Base-by-base conservation (phyloP, 495 filamentous ascomycete species). In the Trichoderma parareesei region DNA sequence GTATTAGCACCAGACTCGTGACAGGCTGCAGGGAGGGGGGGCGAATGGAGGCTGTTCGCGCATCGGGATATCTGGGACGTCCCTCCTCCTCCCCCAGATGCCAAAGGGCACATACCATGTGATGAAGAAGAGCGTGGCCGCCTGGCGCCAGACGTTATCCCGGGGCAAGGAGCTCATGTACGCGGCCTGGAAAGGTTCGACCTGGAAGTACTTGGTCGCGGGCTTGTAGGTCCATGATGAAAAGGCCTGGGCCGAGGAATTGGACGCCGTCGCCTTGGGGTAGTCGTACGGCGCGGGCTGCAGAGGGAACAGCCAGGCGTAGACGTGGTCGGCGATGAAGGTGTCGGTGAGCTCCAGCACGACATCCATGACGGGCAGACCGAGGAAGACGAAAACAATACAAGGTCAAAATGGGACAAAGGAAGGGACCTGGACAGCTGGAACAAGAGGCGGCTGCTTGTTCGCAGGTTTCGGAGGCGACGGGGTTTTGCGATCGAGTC, bases 321-420 rank as follows among this genome's bases (percentile, higher is more conserved):
- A 98, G 64, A 91, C 67, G 69, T 85, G 84, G 78, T 98, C 93
- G 77, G 87, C 88, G 67, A 93, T 69, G 75, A 88, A 90, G 75
- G 86, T 92, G 77, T 98, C 94, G 76, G 83, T 84, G 69, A 92
- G 63, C 75, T 96, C 90, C 67, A 98, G 87, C 40, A 92, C 84
- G 78, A 96, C 85, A 84, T 98, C 93, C 93, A 98, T 97, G 67
- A 76, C 75, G 75, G 44, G 20, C n/a, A 35, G 27, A 57, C 11
- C 6, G 5, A 9, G n/a, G 5, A 49, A 8, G 16, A 9, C 3
- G 5, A 27, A 8, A 49, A 8, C 46, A 18, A 49, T 20, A 18
- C 16, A 20, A 49, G 18, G 43, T 46, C 13, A 46, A 11, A 46
- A 27, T 27, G 13, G n/a, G 13, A n/a, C 43, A 13, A 13, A 6